phyloP scores from a whole-genome alignment of 2,329 filamentous ascomycete species.

The Amphichorda felina region DNA sequence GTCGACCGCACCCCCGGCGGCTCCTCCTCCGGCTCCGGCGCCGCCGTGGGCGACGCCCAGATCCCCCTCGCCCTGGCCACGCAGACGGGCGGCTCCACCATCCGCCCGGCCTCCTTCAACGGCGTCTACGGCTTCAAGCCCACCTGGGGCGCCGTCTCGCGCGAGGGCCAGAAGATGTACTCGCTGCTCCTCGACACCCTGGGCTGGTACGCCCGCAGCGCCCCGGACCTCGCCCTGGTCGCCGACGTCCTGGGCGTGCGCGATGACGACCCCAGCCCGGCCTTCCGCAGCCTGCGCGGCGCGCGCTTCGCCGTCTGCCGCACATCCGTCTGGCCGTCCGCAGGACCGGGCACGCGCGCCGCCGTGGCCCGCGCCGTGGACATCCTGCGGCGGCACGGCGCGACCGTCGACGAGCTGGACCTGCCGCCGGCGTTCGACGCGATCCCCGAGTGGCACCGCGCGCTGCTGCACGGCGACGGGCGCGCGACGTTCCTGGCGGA shows the following conservation, averaged over 20 bases:
- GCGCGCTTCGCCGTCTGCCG: conserved; percentile 42
- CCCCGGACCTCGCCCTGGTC: conserved; percentile 46
- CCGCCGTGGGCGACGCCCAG: conserved; percentile 54
- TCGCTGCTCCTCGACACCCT: conserved; percentile 49
- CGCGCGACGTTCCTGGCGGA: conserved; percentile 40
- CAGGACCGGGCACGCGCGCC: conserved; percentile 26
- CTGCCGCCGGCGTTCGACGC: conserved; percentile 35
- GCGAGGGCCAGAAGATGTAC: conserved; percentile 49
- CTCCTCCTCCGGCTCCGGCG: conserved; percentile 54
- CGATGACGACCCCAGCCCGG: conserved; percentile 21
- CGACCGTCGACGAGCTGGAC: conserved; percentile 41
- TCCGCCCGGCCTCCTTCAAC: conserved; percentile 53
- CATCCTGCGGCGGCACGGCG: conserved; percentile 33
- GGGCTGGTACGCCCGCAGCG: conserved; percentile 45
- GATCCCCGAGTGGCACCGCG: conserved; percentile 38
- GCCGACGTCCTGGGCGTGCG: conserved; percentile 38
- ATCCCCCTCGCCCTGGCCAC: conserved; percentile 49
- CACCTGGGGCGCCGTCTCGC: conserved; percentile 50
- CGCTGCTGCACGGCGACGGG: conserved; percentile 39
- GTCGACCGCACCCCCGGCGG: conserved; percentile 50
- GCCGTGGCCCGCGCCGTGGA: conserved; percentile 27
- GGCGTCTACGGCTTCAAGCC: conserved; percentile 55
- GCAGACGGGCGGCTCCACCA: conserved; percentile 53
- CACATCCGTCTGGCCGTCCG: conserved; percentile 38
- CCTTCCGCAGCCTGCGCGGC: conserved; percentile 24